Evolutionary conservation across 768 basidiomycete species (phyloP).

Genomic region (Podaxis pistillaris): DNA sequence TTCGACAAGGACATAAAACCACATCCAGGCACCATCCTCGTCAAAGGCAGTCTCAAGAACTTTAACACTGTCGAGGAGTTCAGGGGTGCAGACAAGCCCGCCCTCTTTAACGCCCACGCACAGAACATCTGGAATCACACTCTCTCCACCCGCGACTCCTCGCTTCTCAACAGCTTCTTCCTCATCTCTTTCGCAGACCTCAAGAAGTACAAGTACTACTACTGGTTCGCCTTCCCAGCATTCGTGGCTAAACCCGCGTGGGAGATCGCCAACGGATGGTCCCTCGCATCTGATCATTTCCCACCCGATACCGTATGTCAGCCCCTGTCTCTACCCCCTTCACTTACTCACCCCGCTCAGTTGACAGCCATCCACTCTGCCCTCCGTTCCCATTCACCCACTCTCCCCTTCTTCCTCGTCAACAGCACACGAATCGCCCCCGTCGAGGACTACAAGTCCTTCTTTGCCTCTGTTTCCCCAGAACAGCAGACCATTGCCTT

Average conservation of each 20-base stretch:
- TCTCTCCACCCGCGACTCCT: slow-evolving; percentile 46
- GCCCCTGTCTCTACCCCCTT: background rate
- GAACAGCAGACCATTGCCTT: slow-evolving; percentile 54
- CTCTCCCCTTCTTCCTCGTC: slow-evolving; percentile 64
- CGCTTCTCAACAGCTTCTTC: slow-evolving; percentile 73
- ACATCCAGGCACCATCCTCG: slow-evolving; percentile 27
- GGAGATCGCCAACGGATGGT: slow-evolving; percentile 76
- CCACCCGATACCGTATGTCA: slow-evolving; percentile 37
- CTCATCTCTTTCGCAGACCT: slow-evolving; percentile 94
- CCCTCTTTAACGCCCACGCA: slow-evolving; percentile 74
- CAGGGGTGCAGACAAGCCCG: slow-evolving; percentile 83
- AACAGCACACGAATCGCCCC: slow-evolving; percentile 44
- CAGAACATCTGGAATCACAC: slow-evolving; percentile 76
- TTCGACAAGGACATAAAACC: slow-evolving; percentile 39
- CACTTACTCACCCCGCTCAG: slow-evolving; percentile 27
- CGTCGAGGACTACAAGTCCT: slow-evolving; percentile 55
- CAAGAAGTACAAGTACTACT: slow-evolving; percentile 97
- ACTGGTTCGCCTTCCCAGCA: slow-evolving; percentile 98
- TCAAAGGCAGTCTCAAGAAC: slow-evolving; percentile 80
- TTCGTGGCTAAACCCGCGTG: slow-evolving; percentile 88
- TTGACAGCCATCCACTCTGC: slow-evolving; percentile 52
- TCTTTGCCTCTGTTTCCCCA: slow-evolving; percentile 46
- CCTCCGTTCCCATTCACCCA: slow-evolving; percentile 34
- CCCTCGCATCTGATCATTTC: slow-evolving; percentile 43
- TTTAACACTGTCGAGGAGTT: slow-evolving; percentile 98